Conservation (phyloP, 2,329 filamentous ascomycete genomes). For the Keithomyces neogunnii region DNA sequence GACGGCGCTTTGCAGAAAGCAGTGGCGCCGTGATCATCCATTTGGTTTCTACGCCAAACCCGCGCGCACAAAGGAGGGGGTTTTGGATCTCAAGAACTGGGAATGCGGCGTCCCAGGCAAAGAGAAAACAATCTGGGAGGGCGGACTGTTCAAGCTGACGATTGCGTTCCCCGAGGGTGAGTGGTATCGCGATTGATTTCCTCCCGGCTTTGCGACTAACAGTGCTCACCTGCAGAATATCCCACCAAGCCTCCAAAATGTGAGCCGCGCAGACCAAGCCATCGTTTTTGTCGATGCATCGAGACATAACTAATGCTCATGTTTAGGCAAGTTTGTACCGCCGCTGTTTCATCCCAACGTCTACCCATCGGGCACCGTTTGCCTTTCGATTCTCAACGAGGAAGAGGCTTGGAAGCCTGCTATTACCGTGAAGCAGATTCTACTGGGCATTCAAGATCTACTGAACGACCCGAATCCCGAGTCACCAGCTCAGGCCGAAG, state of each 20-base stretch:
- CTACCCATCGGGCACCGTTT: constrained; percentile 96
- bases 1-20: constrained; percentile 55
- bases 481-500: constrained; percentile 91
- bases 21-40: constrained; percentile 94
- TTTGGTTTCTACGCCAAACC: constrained; percentile 97
- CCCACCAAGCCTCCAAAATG: constrained; percentile 98
- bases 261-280: constrained; percentile 39
- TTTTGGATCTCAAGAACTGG: constrained; percentile 90
- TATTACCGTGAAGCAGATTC: constrained; percentile 96
- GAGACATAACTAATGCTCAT: not conserved
- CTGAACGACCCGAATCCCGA: constrained; percentile 96
- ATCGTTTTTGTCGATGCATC: not conserved
- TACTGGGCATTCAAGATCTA: constrained; percentile 90
- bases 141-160: constrained; percentile 91
- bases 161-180: constrained; percentile 88
- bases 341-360: constrained; percentile 98
- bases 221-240: constrained; percentile 56
- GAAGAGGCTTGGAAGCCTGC: constrained; percentile 98
- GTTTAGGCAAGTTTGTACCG: constrained; percentile 83
- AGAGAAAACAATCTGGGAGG: constrained; percentile 94
- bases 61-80: constrained; percentile 65
- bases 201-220: not conserved
- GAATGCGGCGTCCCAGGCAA: constrained; percentile 95
- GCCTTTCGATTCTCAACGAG: constrained; percentile 93
- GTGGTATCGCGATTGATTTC: constrained; percentile 20